Evolutionary conservation across 129 eudicot species (phyloP).

Genomic region (Arctium lappa): DNA sequence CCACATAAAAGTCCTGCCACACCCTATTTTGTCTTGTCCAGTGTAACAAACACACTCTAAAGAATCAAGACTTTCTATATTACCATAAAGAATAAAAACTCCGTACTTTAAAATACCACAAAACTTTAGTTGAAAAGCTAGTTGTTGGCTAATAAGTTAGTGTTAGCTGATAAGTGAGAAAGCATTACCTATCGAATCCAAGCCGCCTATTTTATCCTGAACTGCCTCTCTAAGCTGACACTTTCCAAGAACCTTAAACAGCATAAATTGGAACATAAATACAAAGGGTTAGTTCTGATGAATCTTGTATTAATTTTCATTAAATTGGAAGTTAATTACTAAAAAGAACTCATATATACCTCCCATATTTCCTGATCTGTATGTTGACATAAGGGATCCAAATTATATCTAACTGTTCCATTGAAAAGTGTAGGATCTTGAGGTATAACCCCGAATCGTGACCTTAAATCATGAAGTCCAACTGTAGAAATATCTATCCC

Average conservation of each 20-base stretch:
- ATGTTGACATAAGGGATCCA: slow-evolving; percentile 61
- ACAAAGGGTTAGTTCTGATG: not conserved
- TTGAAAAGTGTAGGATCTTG: slow-evolving; percentile 74
- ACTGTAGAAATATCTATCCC: slow-evolving; percentile 50
- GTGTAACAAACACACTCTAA: no score
- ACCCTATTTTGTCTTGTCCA: no score
- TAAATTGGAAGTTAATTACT: not conserved
- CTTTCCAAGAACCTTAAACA: slow-evolving; percentile 45
- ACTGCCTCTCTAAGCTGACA: slow-evolving; percentile 57
- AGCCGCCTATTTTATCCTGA: slow-evolving; percentile 44
- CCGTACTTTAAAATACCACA: not conserved
- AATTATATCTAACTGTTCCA: slow-evolving; percentile 64
- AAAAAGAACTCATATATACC: slow-evolving; percentile 31
- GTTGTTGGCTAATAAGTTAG: not conserved
- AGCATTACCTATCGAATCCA: slow-evolving; percentile 45
- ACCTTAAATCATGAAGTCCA: slow-evolving; percentile 69
- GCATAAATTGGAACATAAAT: not conserved
- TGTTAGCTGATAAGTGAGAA: not conserved
- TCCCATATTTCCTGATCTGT: slow-evolving; percentile 59
- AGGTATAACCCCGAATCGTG: slow-evolving; percentile 62
- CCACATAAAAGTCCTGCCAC: no score
- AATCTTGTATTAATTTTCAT: not conserved
- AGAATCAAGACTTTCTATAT: no score
- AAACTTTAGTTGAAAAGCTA: not conserved
- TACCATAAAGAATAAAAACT: not conserved